phyloP scores from a whole-genome alignment of 2,329 filamentous ascomycete species.

The Cercospora nicotianae region DNA sequence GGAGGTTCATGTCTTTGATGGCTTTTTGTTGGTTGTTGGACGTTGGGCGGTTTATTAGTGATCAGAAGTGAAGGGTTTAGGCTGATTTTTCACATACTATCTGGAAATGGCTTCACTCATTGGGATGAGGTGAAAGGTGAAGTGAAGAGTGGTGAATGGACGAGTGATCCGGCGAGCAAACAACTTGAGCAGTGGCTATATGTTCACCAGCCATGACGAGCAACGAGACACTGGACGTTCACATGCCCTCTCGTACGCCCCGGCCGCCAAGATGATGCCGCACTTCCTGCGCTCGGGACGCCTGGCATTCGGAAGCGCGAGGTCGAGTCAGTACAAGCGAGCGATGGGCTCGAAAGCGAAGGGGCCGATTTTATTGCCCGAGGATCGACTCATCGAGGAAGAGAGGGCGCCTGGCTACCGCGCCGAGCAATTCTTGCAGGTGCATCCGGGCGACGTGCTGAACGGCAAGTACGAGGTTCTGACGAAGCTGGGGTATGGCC shows the following conservation, averaged over 20 bases:
- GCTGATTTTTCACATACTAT: background rate
- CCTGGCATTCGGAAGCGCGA: background rate
- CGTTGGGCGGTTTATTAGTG: background rate
- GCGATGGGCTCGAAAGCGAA: background rate
- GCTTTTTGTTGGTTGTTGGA: background rate
- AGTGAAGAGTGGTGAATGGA: background rate
- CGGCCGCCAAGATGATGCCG: background rate
- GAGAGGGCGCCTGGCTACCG: background rate
- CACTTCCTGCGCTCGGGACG: background rate
- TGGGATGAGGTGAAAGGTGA: background rate
- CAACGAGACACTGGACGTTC: no score
- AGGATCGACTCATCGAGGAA: background rate
- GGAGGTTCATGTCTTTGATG: background rate
- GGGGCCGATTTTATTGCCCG: background rate
- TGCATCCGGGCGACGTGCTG: background rate
- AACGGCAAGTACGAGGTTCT: background rate
- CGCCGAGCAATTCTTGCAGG: background rate
- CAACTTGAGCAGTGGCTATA: background rate
- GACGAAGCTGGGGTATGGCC: background rate
- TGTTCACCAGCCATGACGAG: background rate
- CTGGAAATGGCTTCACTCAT: background rate
- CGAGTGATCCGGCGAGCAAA: background rate
- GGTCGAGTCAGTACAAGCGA: background rate
- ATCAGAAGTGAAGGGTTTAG: background rate
- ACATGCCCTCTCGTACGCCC: background rate